Conservation (phyloP, 768 basidiomycete species). For the Naganishia antarctica region DNA sequence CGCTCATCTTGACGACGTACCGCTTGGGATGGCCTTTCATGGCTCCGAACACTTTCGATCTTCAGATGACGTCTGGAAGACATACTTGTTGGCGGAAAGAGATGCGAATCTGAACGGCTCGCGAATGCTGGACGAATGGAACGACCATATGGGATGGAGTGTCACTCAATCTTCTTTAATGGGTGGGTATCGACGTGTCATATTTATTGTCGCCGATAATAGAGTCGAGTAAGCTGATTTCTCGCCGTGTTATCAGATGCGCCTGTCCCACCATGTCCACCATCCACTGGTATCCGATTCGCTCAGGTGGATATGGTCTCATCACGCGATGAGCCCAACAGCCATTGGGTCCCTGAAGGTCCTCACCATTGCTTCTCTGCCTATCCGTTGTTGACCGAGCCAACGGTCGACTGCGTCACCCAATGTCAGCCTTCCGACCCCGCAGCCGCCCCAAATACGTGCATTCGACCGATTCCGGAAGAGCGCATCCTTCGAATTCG, state of each 20-base stretch:
- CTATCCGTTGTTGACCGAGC: slow-evolving; percentile 24
- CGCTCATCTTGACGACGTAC: slow-evolving; percentile 21
- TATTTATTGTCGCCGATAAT: neutral
- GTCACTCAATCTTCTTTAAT: neutral
- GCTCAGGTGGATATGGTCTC: neutral
- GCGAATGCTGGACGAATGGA: neutral
- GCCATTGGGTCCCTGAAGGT: too few relatives aligned
- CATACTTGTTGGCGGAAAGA: neutral
- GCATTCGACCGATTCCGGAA: neutral
- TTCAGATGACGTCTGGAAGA: neutral
- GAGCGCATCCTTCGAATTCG: slow-evolving; percentile 27
- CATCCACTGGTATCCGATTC: slow-evolving; percentile 11
- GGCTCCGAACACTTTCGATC: neutral
- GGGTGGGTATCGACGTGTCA: neutral
- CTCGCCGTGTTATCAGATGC: neutral
- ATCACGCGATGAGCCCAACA: neutral
- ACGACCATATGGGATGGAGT: slow-evolving; percentile 24
- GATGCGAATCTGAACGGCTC: neutral
- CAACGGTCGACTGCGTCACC: slow-evolving; percentile 16
- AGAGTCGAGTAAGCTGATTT: neutral
- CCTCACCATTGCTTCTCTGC: slow-evolving; percentile 21
- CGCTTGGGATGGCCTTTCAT: neutral
- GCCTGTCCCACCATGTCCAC: slow-evolving; percentile 6
- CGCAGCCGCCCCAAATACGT: neutral
- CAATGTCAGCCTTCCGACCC: neutral